These are phyloP conservation scores for Cucurbita ficifolia DNA, from an alignment of 306 rosid genomes.

Conservation along the genomic window DNA sequence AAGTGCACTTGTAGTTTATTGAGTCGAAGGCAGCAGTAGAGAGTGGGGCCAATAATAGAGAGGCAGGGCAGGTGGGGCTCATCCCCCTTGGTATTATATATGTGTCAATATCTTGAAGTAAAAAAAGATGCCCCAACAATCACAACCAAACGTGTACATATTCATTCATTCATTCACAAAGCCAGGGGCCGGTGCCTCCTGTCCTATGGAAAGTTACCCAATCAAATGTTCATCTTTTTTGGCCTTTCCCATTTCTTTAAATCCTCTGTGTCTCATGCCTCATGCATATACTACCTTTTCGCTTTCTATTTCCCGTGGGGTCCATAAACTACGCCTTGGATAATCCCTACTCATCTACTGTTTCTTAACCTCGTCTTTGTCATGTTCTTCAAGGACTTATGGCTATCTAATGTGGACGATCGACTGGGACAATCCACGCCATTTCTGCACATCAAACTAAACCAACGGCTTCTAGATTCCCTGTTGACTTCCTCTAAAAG, in stretches of 20 bases:
- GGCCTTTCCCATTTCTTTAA: no score
- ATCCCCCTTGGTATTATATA: neutral
- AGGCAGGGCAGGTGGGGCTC: neutral
- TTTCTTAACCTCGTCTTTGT: no score
- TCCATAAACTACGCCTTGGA: no score
- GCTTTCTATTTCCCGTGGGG: no score
- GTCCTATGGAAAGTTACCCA: neutral
- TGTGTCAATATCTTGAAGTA: neutral
- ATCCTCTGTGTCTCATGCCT: no score
- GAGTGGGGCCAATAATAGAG: neutral
- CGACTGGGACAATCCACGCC: no score
- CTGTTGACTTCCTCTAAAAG: neutral
- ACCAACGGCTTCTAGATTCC: neutral
- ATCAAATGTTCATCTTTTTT: neutral
- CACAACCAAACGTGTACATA: neutral
- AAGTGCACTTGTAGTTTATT: neutral
- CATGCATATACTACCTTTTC: no score
- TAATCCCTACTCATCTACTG: no score
- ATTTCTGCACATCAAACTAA: neutral
- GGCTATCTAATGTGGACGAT: no score
- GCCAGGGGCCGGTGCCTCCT: neutral
- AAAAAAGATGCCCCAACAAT: neutral
- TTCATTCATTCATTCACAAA: neutral
- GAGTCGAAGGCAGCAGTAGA: neutral
- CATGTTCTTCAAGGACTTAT: no score